Evolutionary conservation across 805 yeast genomes (phyloP).

Genomic region (Ogataea haglerorum): DNA sequence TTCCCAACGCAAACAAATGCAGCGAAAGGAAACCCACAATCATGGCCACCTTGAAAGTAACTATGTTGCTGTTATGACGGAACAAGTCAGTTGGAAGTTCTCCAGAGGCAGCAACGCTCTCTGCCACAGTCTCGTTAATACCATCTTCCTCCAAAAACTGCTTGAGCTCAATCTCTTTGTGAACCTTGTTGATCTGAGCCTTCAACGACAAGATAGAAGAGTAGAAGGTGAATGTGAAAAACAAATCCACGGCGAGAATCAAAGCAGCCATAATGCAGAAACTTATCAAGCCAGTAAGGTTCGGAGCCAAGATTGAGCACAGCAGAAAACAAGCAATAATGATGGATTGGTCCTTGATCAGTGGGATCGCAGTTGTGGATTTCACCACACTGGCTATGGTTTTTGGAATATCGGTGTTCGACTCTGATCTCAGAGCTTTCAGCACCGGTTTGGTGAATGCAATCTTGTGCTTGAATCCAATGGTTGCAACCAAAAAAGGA

Average conservation of each 20-base stretch:
- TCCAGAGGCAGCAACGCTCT: conserved; percentile 50
- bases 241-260: conserved; percentile 65
- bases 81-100: conserved; percentile 30
- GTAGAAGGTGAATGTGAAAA: conserved; percentile 75
- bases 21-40: conserved; percentile 56
- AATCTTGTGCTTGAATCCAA: conserved; percentile 88
- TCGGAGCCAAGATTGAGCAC: conserved; percentile 62
- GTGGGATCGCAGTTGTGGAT: conserved; percentile 42
- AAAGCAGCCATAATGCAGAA: conserved; percentile 75
- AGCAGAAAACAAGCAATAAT: conserved; percentile 68
- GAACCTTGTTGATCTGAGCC: conserved; percentile 82
- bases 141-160: conserved; percentile 93
- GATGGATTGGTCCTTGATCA: conserved; percentile 72
- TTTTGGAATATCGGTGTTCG: conserved; percentile 30
- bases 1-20: conserved; percentile 66
- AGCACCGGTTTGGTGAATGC: conserved; percentile 61
- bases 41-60: conserved; percentile 58
- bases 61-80: conserved; percentile 41
- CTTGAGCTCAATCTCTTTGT: conserved; percentile 72
- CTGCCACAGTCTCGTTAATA: conserved; percentile 68
- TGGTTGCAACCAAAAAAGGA: conserved; percentile 87
- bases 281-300: conserved; percentile 69
- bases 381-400: conserved; percentile 31
- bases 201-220: conserved; percentile 82
- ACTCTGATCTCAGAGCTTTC: conserved; percentile 33